phyloP scores from a whole-genome alignment of 352 stramenopile genomes.

The Bremia lactucae region DNA sequence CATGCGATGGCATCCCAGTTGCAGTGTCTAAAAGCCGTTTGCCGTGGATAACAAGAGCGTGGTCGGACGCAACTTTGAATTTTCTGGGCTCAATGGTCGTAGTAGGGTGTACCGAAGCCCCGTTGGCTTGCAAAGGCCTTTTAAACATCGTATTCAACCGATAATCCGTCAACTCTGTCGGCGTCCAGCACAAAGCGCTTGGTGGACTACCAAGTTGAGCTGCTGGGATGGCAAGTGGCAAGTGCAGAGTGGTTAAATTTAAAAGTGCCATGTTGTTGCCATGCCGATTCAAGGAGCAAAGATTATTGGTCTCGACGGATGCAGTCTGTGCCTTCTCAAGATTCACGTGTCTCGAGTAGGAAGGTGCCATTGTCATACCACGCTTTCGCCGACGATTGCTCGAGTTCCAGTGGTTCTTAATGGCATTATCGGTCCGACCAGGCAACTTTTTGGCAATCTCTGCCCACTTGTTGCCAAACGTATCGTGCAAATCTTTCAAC shows the following conservation, averaged over 20 bases:
- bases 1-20: slow-evolving; percentile 9
- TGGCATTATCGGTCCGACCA: slow-evolving; percentile 83
- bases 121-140: slow-evolving; percentile 12
- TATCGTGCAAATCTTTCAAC: slow-evolving; percentile 61
- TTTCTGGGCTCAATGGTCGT: slow-evolving; percentile 45
- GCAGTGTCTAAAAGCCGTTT: slow-evolving; percentile 30
- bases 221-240: slow-evolving; percentile 21
- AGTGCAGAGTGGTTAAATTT: slow-evolving; percentile 17
- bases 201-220: slow-evolving; percentile 12
- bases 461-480: slow-evolving; percentile 85
- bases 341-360: slow-evolving; percentile 10
- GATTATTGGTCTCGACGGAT: too few species aligned
- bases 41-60: slow-evolving; percentile 9
- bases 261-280: slow-evolving; percentile 14
- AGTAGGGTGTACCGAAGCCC: slow-evolving; percentile 9
- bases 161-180: slow-evolving; percentile 17
- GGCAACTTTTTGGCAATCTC: slow-evolving; percentile 86
- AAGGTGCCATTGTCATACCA: slow-evolving; percentile 12
- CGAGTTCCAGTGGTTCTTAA: slow-evolving; percentile 91
- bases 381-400: slow-evolving; percentile 66
- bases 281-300: too few species aligned
- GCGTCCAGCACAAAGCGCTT: slow-evolving; percentile 20
- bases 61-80: slow-evolving; percentile 31
- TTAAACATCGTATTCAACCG: slow-evolving; percentile 16
- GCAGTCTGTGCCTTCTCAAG: too few species aligned